phyloP scores from a whole-genome alignment of 208 protist genomes.

The Phytomonas sp. region DNA sequence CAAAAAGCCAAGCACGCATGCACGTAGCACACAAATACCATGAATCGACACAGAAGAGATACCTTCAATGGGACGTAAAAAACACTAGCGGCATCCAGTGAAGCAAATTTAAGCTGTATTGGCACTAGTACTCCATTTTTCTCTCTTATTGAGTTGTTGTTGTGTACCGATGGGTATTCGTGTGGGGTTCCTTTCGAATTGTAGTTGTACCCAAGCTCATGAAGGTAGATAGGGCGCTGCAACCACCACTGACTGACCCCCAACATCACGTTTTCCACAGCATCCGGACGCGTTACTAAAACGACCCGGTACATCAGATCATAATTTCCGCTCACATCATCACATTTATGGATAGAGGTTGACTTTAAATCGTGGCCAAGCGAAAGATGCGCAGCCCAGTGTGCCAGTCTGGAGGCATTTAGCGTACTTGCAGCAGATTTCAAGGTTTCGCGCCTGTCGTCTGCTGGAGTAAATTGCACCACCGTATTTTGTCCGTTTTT shows the following conservation, averaged over 20 bases:
- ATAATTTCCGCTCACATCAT: neutral
- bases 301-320: constrained; percentile 26
- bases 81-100: constrained; percentile 3
- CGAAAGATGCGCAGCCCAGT: neutral
- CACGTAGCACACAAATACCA: neutral
- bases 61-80: constrained; percentile 10
- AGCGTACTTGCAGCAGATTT: neutral
- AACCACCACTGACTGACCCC: constrained; percentile 42
- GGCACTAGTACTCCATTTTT: neutral
- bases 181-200: neutral
- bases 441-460: neutral
- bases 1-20: constrained; percentile 1
- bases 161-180: neutral
- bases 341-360: neutral
- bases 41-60: neutral
- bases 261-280: constrained; percentile 17
- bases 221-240: constrained; percentile 20
- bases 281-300: constrained; percentile 18
- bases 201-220: constrained; percentile 18
- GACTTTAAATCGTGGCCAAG: neutral
- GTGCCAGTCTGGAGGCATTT: neutral
- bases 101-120: neutral
- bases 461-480: neutral
- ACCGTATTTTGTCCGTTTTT: neutral
- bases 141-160: neutral